Evolutionary conservation across 108 stramenopile species (phyloP), one percentile per base, ranked within the genome.

Genomic region (Aurantiochytrium sp.): DNA sequence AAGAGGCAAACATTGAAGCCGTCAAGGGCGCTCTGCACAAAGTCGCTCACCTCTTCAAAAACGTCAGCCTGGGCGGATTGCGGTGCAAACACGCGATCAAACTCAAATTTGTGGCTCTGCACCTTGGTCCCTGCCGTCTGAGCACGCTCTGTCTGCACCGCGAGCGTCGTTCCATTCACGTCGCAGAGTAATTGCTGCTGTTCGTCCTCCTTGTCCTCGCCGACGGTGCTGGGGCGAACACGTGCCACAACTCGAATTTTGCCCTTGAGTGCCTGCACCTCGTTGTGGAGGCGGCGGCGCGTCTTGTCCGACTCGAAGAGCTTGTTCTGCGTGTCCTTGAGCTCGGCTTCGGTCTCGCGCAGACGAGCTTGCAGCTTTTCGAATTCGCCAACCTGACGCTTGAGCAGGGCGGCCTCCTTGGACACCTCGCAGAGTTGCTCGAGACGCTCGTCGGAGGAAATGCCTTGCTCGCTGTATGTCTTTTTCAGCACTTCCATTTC

Each of bases 1-100:
- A 98, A 98, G 45, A 98, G 90, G 71, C 97, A 97, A n/a, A 98
- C 97, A 58, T 98, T 93, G 92, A 96, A 98, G 49, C 98, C 98
- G 93, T 98, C 98, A 8, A 98, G 93, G 29, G 98, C 96, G 57
- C 95, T 95, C 92, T 99, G 98, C 18, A 99, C 98, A 90, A 99
- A 98, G 90, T 97, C 96, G 14, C 97, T 96, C 10, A 98, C 98
- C 93, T 98, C 98, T 0, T 94, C 89, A 90, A 98, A 99, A 10
- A 99, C 95, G 60, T 92, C 89, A 53, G 97, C 97, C 91, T 99
- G 98, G 16, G 95, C 95, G 58, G 96, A 92, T 42, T 93, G 93
- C 5, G 97, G 97, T 14, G 94, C 92, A 69, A 99, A 98, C n/a
- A 98, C 98, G 58, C 95, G 95, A 93, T 99, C 98, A 76, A 98